Base-by-base conservation (phyloP, 768 basidiomycete species). In the Piloderma croceum region DNA sequence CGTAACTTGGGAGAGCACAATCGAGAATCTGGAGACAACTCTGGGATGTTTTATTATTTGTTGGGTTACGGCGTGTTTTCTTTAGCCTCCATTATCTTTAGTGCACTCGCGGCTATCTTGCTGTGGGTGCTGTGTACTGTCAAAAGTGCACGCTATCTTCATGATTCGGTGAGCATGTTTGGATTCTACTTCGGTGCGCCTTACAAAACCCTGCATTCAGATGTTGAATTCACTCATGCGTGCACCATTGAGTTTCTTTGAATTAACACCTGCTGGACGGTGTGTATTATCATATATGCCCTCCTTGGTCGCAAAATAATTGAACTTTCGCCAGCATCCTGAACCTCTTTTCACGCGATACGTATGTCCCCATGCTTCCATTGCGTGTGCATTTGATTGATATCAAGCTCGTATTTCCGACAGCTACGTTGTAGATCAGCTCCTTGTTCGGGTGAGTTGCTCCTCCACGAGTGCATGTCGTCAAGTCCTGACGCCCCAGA, bases 271-370 rank as follows among this genome's bases (percentile, higher is more conserved):
- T 2, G 81, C 77, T 12, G 90, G 90, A 48, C 75, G 84, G 85
- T 84, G 49, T 36, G 70, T 45, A 37, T 38, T 39, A 19, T 41
- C 6, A 2, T 34, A 12, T 35, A 5, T 18, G 17, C 4, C 3
- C 21, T 12, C 19, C 24, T n/a, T n/a, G n/a, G n/a, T n/a, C n/a
- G n/a, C n/a, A n/a, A n/a, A n/a, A 10, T 5, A 22, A 23, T 31
- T 23, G 3, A 1, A 29, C 6, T n/a, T 19, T 27, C 42, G 24
- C 10, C 40, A 87, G 90, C 7, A 84, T 93, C 39, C 57, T 97
- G 38, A 97, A 96, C 60, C 60, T 96, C 20, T 97, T 97, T 62
- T 89, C 89, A 3, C 79, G 90, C 3, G 94, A 98, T 51, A 79
- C 76, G 12, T 29, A 29, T 29, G 27, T n/a, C n/a, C n/a, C n/a